A percentile compares a stretch with the other conserved stretches of the same genome.
Evolutionary conservation across 225 moss, liverwort and hornwort species (phyloP).

Genomic region (Asterella californica): DNA sequence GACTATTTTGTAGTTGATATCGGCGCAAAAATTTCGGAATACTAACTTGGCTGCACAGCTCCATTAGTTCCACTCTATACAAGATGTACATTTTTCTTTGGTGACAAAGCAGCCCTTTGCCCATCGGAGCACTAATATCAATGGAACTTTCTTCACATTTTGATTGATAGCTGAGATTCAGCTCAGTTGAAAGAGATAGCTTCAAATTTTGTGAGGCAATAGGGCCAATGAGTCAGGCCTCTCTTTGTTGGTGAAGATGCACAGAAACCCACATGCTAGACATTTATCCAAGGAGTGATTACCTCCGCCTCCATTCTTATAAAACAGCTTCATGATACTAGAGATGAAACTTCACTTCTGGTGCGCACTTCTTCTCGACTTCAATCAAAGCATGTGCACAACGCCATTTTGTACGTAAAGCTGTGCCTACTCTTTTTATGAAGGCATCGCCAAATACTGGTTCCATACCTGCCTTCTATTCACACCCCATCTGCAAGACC

Average conservation of each 20-base stretch:
- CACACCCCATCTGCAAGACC: constrained; percentile 1
- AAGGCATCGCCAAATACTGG: neutral
- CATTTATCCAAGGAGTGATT: neutral
- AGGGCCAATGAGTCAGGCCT: constrained; percentile 6
- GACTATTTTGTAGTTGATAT: constrained; percentile 7
- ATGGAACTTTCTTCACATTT: constrained; percentile 7
- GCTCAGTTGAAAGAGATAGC: neutral
- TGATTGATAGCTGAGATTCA: constrained; percentile 16
- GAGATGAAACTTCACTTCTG: neutral
- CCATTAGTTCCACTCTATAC: constrained; percentile 26
- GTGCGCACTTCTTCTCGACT: neutral
- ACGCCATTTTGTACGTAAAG: neutral
- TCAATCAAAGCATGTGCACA: neutral
- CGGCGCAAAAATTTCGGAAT: constrained; percentile 23
- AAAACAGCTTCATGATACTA: neutral
- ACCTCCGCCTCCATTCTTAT: constrained; percentile 11
- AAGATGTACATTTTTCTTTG: constrained; percentile 22
- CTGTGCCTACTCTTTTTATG: neutral
- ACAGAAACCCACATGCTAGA: constrained; percentile 7
- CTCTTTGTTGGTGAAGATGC: constrained; percentile 9
- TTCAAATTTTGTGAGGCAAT: constrained; percentile 8
- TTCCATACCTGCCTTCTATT: neutral
- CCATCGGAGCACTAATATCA: constrained; percentile 16
- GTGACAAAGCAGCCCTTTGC: constrained; percentile 13
- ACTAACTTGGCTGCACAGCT: constrained; percentile 17